Evolutionary conservation across 108 stramenopile genomes (phyloP), one percentile per base, ranked within the genome.

Genomic region (Epipyxis sp.): DNA sequence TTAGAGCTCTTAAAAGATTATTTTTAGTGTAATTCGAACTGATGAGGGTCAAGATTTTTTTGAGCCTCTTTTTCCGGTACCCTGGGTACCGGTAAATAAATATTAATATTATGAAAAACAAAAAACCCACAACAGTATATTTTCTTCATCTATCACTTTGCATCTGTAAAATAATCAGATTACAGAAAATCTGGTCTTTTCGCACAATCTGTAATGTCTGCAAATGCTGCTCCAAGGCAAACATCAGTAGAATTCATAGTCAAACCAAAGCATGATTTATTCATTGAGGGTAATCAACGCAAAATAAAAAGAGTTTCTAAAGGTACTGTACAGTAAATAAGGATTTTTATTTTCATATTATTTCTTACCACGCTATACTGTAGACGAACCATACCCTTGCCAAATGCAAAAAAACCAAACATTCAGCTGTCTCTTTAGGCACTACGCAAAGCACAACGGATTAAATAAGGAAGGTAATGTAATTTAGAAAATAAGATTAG

Each of bases 401-500:
- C 88, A 95, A 79, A 96, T 96, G 97, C 90, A 96, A 42, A 95
- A 96, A 82, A 93, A 91, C 40, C 97, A 96, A 85, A 89, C 92
- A 0, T 98, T 96, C 82, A 92, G 93, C 13, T 91, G 90, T 41
- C 88, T 97, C 1, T 97, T 98, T 77, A 94, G 95, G 39, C 97
- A 98, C 84, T 98, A 98, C 81, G 97, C 95, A 69, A 98, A 98
- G 81, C 96, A 98, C 84, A 94, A 98, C 80, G 97, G 97, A 13
- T 77, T 98, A 59, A 80, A 94, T 40, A 98, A 98, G 84, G 97
- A 98, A 59, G 94, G 61, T 65, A 65, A 6, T 29, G 61, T 39
- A 10, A 25, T 6, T 10, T 25, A 74, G 65, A 68, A 37, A 20
- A 37, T 68, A 25, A 37, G 29, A 43, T 74, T 37, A 3, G 13